Evolutionary conservation across 495 filamentous ascomycete genomes (phyloP), one percentile per base, ranked within the genome.

Genomic region (Clavariopsis aquatica): DNA sequence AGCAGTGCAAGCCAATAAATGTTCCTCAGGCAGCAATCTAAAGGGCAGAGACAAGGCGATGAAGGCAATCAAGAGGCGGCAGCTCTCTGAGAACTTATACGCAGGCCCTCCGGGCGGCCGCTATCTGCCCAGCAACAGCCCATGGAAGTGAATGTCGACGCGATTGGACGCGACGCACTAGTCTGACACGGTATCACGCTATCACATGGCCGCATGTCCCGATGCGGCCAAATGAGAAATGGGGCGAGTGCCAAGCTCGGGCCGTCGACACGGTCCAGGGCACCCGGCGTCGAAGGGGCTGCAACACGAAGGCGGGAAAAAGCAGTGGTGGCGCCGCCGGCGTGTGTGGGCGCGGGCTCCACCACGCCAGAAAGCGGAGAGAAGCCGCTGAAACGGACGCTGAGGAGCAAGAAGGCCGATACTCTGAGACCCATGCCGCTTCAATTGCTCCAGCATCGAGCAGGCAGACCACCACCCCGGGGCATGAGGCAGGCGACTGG

Each of bases 21-120:
- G 28, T n/a, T 59, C 53, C 59, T 68, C 26, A 68, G 65, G 65
- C 65, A 68, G 45, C 28, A 60, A 68, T 20, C 24, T 24, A 28
- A 24, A 56, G 46, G 38, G 54, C 29, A 20, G 24, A 43, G 53
- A 51, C n/a, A 53, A 68, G 65, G 57, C 43, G 46, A 58, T 58
- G 52, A 56, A 46, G 56, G 57, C 34, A 49, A 59, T 28, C 2
- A 31, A 34, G 53, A 41, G 29, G 36, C 22, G 65, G 13, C 46
- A 24, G 41, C 28, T 31, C 29, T 12, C n/a, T 24, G 52, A 23
- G 19, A 46, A 59, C 52, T 57, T 63, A 68, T 67, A 67, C 51
- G 65, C 19, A 22, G n/a, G 45, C 53, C 59, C 51, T 2, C 51
- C 23, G 49, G 58, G 27, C 57, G 53, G 60, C 60, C 52, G 60